These are phyloP conservation scores for Tolypocladium capitatum DNA, from an alignment of 2,329 filamentous ascomycete species.

Conservation along the genomic window DNA sequence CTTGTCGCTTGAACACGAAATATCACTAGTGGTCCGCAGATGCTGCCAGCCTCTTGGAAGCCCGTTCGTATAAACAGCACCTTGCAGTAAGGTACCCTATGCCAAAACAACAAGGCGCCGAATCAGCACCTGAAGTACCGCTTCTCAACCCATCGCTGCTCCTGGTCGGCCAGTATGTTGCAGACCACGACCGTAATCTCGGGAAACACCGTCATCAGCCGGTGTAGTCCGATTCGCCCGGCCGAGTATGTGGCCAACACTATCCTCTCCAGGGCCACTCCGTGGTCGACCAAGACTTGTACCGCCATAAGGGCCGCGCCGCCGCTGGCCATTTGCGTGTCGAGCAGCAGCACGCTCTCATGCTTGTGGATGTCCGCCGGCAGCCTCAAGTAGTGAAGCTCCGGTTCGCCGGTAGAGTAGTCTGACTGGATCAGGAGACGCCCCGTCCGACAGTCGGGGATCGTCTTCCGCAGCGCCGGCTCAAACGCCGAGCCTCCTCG, in stretches of 20 bases:
- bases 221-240: constrained; percentile 68
- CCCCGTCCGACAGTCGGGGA: constrained; percentile 84
- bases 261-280: constrained; percentile 70
- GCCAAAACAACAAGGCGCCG: neutral
- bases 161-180: constrained; percentile 65
- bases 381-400: constrained; percentile 79
- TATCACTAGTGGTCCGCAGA: neutral
- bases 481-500: constrained; percentile 84
- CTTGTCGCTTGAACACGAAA: neutral
- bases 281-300: constrained; percentile 88
- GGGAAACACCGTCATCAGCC: constrained; percentile 80
- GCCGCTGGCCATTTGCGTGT: constrained; percentile 89
- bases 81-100: neutral
- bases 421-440: constrained; percentile 86
- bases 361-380: constrained; percentile 60
- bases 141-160: constrained; percentile 81
- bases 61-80: neutral
- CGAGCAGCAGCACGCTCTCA: constrained; percentile 72
- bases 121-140: constrained; percentile 74
- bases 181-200: constrained; percentile 77
- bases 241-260: constrained; percentile 90
- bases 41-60: neutral
- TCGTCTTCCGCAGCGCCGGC: constrained; percentile 73
- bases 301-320: constrained; percentile 85
- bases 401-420: constrained; percentile 72